Base-by-base conservation (phyloP, 192 early-diverging fungal genomes). In the Podila horticola region DNA sequence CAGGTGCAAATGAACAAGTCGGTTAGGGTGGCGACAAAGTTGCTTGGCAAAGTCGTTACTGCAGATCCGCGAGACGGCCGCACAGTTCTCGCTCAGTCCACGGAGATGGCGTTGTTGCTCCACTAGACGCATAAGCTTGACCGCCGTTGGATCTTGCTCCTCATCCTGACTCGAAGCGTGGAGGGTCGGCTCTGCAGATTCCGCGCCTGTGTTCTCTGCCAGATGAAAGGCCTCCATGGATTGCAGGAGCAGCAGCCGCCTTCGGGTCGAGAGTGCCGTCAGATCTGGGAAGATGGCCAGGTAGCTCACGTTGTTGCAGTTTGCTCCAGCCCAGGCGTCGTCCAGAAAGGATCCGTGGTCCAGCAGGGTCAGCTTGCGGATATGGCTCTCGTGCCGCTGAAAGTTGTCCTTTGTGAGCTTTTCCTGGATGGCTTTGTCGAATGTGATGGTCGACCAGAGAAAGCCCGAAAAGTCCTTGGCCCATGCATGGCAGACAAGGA, bases 11-110 rank as follows among this genome's bases (percentile, higher is more conserved):
- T 30, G 38, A 3, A 65, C 63, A 5, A 76, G 13, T 6, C 38
- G 26, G 51, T 58, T 64, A 10, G 29, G 26, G 20, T 48, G 63
- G 0, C 58, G 41, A 41, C 67, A 70, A 7, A 76, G 63, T 22
- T 61, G 74, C 48, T 60, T 52, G 3, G 68, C 28, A n/a, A 76
- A 76, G n/a, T 66, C 62, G 55, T 66, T 76, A 5, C 74, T 62
- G 38, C 70, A 68, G 33, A 61, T 66, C n/a, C 63, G 50, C 38
- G 74, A 76, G 67, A 76, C 70, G 31, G 69, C 63, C 33, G 69
- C 74, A 62, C 68, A 76, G 28, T 34, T 66, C 55, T 76, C 74
- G 13, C 67, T 66, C 58, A 76, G 63, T 11, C 57, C 62, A 17
- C 34, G 45, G 22, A 76, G 63, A 19, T 51, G 62, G 9, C 30